Evolutionary conservation across 192 early-diverging fungal species (phyloP).

Genomic region (Podila minutissima): DNA sequence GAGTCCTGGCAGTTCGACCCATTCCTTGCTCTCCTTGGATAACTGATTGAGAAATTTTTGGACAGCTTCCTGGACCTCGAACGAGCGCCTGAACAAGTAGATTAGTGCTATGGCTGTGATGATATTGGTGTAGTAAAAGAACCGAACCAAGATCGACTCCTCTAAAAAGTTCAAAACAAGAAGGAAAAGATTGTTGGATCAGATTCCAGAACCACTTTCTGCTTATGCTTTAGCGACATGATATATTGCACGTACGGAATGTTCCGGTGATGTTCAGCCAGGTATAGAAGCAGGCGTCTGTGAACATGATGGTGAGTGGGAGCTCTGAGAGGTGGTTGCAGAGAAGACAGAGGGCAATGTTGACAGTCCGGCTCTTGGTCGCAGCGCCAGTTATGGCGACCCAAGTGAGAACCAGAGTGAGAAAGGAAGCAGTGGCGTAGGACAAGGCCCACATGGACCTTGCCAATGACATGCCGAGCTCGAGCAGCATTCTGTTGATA

Average conservation of each 20-base stretch:
- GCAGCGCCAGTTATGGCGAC: conserved; percentile 36
- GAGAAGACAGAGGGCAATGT: conserved; percentile 28
- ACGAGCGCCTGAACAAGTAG: conserved; percentile 33
- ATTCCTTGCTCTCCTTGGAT: conserved; percentile 25
- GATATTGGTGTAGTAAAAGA: conserved; percentile 50
- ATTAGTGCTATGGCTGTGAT: conserved; percentile 35
- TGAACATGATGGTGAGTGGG: conserved; percentile 30
- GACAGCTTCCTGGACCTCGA: conserved; percentile 27
- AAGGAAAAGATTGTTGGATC: background rate
- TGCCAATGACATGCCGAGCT: conserved; percentile 26
- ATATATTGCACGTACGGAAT: conserved; percentile 24
- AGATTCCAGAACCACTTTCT: background rate
- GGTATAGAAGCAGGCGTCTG: conserved; percentile 43
- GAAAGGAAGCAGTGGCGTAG: conserved; percentile 29
- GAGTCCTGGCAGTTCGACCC: conserved; percentile 36
- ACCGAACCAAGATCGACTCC: conserved; percentile 35
- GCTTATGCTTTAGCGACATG: too few species aligned
- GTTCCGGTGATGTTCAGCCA: conserved; percentile 46
- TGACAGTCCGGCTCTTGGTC: conserved; percentile 24
- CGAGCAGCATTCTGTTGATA: conserved; percentile 3
- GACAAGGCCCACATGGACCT: conserved; percentile 38
- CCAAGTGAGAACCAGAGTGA: conserved; percentile 28
- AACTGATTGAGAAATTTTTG: conserved; percentile 42
- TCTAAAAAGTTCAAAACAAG: conserved; percentile 12
- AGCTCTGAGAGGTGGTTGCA: conserved; percentile 36